Evolutionary conservation across 176 grass and related monocot species (phyloP), one percentile per base, ranked within the genome.

Genomic region (Olyra latifolia): DNA sequence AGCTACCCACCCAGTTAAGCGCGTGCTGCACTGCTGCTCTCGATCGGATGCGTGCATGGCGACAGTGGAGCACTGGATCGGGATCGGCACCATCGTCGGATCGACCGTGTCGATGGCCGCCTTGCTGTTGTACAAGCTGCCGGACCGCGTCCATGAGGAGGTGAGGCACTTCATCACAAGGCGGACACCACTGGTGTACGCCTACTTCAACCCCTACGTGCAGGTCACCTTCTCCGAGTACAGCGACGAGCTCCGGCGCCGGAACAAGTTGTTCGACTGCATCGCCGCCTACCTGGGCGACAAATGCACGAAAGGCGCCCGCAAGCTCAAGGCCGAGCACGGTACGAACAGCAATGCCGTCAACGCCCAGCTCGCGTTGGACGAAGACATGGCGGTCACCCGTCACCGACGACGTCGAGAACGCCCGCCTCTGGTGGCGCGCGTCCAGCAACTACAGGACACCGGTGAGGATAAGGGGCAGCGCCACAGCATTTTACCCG

Each of bases 181-280:
- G 9, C 40, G 13, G 20, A n/a, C 15, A 8, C 76, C 61, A 9
- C 35, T 65, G 45, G 11, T 25, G 20, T 32, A 4, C 1, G 15
- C 76, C 76, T 79, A 54, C 62, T 66, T 79, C 62, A 79, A 66
- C 62, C 62, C 76, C 13, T 66, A 79, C 15, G 76, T 25, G 28
- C 28, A 66, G 76, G 5, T 79, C 61, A 53, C 45, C 60, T 40
- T 79, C 45, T 39, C 76, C 29, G 46, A 79, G 76, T 52, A 66
- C 11, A 45, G 24, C 47, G 61, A 66, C 3, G 45, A 53, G 61
- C 45, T 22, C 29, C 50, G 52, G 61, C 12, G 46, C 4, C 45
- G 29, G 20, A 78, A 65, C 76, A 52, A 66, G 48, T 6, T 78
- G 27, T 78, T 78, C 45, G 76, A 40, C 61, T 28, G 27, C 44